Percentiles rank a stretch among this genome's conserved stretches.
These are phyloP conservation scores for Teratosphaeria gauchensis DNA, from an alignment of 2,329 filamentous ascomycete species.

Conservation along the genomic window DNA sequence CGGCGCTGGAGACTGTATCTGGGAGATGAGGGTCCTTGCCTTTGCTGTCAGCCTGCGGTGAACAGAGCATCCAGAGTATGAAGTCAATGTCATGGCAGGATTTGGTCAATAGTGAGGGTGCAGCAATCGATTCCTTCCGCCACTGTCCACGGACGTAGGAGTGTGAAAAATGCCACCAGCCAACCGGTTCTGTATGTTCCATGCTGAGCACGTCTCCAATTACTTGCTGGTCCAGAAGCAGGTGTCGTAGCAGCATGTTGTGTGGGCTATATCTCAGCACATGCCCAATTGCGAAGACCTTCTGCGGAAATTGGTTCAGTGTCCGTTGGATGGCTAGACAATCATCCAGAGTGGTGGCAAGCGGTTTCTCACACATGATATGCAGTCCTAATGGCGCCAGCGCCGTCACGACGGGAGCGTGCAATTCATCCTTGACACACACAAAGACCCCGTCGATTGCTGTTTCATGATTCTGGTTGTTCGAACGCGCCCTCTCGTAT, in stretches of 20 bases:
- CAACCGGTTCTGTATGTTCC: constrained; percentile 88
- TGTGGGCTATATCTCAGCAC: constrained; percentile 89
- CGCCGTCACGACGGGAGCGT: constrained; percentile 68
- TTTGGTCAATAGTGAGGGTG: constrained; percentile 79
- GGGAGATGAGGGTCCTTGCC: constrained; percentile 56
- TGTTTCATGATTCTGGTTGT: constrained; percentile 40
- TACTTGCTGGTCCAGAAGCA: constrained; percentile 63
- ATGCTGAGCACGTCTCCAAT: constrained; percentile 80
- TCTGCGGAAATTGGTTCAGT: constrained; percentile 12
- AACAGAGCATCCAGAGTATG: constrained; percentile 80
- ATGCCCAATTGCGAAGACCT: constrained; percentile 82
- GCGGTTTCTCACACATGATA: constrained; percentile 90
- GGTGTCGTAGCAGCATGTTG: constrained; percentile 71
- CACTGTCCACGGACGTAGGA: constrained; percentile 91
- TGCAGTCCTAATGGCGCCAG: constrained; percentile 63
- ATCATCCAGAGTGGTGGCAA: constrained; percentile 69
- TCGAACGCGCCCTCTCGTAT: constrained; percentile 54
- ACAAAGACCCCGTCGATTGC: constrained; percentile 53
- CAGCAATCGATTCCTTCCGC: constrained; percentile 69
- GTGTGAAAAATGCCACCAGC: constrained; percentile 92
- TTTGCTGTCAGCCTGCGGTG: constrained; percentile 26
- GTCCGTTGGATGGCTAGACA: constrained; percentile 57
- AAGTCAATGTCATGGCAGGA: constrained; percentile 95
- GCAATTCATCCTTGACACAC: constrained; percentile 78
- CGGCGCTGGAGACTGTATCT: constrained; percentile 62